Conservation (phyloP, 2,329 filamentous ascomycete genomes). For the Byssochlamys sp. region DNA sequence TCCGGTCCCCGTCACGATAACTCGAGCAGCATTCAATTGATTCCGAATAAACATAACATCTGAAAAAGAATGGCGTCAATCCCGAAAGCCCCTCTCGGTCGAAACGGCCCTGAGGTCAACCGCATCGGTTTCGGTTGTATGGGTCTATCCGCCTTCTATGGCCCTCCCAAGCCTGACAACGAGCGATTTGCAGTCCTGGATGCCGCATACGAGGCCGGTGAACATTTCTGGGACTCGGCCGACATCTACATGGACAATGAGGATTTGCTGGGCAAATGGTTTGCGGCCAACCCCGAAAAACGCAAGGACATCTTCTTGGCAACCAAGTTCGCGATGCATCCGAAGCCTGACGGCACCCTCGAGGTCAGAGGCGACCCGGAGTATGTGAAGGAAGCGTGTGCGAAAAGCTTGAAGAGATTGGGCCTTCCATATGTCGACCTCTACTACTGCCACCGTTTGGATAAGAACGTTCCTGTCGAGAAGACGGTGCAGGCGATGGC, state of each 20-base stretch:
- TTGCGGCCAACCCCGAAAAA: slow-evolving; percentile 1
- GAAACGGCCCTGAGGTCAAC: not conserved
- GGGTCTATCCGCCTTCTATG: not conserved
- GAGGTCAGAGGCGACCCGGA: slow-evolving; percentile 2
- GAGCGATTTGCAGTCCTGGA: slow-evolving; percentile 2
- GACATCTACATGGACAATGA: slow-evolving; percentile 3
- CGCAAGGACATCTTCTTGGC: slow-evolving; percentile 7
- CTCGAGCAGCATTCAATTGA: not conserved
- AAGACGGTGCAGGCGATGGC: slow-evolving; percentile 23
- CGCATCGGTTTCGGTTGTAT: not conserved
- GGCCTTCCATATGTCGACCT: slow-evolving; percentile 15
- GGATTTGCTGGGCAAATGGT: slow-evolving; percentile 2
- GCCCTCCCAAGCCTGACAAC: slow-evolving; percentile 4
- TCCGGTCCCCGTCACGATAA: not conserved
- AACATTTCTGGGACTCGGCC: slow-evolving; percentile 6
- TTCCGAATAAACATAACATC: not conserved
- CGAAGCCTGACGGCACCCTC: not conserved
- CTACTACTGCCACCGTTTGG: slow-evolving; percentile 46
- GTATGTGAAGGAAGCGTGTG: slow-evolving; percentile 6
- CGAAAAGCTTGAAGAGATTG: slow-evolving; percentile 1
- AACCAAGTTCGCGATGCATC: slow-evolving; percentile 5
- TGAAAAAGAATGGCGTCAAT: not conserved
- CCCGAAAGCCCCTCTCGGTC: not conserved
- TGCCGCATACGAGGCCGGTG: slow-evolving; percentile 5
- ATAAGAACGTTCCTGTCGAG: slow-evolving; percentile 38